phyloP scores from a whole-genome alignment of 768 basidiomycete species.

The Tulasnella sp. region DNA sequence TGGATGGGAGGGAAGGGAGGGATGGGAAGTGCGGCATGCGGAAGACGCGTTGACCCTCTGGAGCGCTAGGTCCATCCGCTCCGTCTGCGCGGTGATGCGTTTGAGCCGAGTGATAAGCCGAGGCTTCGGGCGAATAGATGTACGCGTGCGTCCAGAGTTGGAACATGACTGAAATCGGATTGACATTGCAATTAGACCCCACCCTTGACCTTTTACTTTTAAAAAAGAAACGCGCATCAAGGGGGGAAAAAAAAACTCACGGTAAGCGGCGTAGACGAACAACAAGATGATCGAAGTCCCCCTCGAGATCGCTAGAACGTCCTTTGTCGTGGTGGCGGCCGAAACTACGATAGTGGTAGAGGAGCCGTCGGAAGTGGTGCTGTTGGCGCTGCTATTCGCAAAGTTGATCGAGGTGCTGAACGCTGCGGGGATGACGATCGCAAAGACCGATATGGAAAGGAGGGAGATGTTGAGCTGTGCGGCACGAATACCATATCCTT shows the following conservation, averaged over 20 bases:
- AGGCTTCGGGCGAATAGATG: conserved; percentile 36
- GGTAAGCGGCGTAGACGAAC: conserved; percentile 14
- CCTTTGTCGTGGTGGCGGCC: too few species aligned
- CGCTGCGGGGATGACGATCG: conserved; percentile 14
- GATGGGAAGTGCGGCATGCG: conserved; percentile 13
- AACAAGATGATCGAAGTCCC: conserved; percentile 13
- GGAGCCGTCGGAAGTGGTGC: too few species aligned
- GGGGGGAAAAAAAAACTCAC: too few species aligned
- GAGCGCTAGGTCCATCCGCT: conserved; percentile 7
- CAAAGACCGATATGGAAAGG: conserved; percentile 37
- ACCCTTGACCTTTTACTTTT: too few species aligned
- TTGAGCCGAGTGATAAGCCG: conserved; percentile 8
- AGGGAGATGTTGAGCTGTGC: conserved; percentile 67
- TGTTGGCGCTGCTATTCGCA: background rate
- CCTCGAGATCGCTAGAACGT: conserved; percentile 9
- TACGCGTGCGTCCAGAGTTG: conserved; percentile 66
- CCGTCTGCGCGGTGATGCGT: background rate
- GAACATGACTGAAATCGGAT: conserved; percentile 39
- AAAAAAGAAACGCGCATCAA: too few species aligned
- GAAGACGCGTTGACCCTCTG: conserved; percentile 3
- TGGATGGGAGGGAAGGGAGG: conserved; percentile 4
- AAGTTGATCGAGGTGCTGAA: conserved; percentile 15
- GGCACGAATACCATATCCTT: conserved; percentile 66
- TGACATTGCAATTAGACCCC: background rate
- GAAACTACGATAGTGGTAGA: too few species aligned